phyloP scores from a whole-genome alignment of 129 eudicot species.

The Kitagawia praeruptora region DNA sequence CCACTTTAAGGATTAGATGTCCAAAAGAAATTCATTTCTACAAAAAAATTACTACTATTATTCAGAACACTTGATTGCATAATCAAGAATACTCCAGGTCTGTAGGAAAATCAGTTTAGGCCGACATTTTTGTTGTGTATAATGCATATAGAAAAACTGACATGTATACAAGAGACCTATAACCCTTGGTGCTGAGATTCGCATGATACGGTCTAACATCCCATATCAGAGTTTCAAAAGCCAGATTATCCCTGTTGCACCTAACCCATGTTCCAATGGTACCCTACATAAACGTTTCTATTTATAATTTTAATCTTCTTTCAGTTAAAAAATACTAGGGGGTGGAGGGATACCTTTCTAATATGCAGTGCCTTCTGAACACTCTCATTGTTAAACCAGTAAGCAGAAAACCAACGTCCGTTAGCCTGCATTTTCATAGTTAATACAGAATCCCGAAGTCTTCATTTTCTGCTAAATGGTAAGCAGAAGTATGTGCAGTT shows the following conservation, averaged over 20 bases:
- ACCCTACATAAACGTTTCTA: conserved; percentile 15
- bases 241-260: conserved; percentile 16
- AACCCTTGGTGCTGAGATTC: conserved; percentile 38
- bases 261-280: conserved; percentile 30
- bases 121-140: neutral
- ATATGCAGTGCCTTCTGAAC: conserved; percentile 50
- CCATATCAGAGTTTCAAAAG: conserved; percentile 1
- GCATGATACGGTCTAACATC: conserved; percentile 31
- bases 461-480: neutral
- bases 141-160: neutral
- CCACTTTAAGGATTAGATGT: no score
- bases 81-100: no score
- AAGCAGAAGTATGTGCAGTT: neutral
- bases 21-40: no score
- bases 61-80: no score
- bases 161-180: conserved; percentile 47
- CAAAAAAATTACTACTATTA: no score
- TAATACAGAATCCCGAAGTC: neutral
- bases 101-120: neutral
- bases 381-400: conserved; percentile 29
- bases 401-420: conserved; percentile 8
- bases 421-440: conserved; percentile 19
- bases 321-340: neutral
- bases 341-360: conserved; percentile 35
- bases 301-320: neutral